Percentiles rank a stretch among this genome's conserved stretches.
phyloP scores from a whole-genome alignment of 306 rosid genomes.

The Fragaria ananassa region DNA sequence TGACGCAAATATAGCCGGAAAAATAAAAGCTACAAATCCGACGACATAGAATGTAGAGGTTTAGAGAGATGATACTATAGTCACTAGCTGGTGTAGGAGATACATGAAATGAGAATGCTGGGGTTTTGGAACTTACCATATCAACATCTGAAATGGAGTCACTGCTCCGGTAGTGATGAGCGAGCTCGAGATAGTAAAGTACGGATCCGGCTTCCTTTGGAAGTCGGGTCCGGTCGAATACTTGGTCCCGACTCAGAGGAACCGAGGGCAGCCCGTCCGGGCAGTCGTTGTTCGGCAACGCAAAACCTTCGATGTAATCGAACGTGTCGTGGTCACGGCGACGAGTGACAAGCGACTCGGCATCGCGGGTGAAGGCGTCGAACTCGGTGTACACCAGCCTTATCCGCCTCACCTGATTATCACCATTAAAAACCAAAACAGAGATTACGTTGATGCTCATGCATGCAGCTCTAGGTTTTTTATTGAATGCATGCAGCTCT shows the following conservation, averaged over 20 bases:
- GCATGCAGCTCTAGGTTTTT: neutral
- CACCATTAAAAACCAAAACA: neutral
- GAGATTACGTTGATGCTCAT: constrained; percentile 20
- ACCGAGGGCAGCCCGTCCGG: constrained; percentile 77
- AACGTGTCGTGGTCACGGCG: constrained; percentile 51
- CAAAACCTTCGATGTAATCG: constrained; percentile 96
- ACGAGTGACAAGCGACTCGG: constrained; percentile 64
- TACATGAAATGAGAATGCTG: neutral
- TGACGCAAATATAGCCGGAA: constrained; percentile 15
- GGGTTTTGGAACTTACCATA: constrained; percentile 42
- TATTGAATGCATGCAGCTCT: neutral
- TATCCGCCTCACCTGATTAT: constrained; percentile 81
- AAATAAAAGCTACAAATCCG: neutral
- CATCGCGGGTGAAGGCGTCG: constrained; percentile 62
- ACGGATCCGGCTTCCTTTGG: constrained; percentile 58
- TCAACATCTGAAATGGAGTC: constrained; percentile 49
- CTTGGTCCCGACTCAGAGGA: constrained; percentile 41
- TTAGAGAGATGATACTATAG: constrained; percentile 2
- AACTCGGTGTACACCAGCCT: constrained; percentile 75
- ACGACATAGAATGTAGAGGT: constrained; percentile 12
- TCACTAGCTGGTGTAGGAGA: neutral
- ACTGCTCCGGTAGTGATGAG: constrained; percentile 49
- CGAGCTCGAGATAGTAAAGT: constrained; percentile 84
- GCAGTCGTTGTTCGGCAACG: constrained; percentile 63
- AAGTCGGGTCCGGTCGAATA: constrained; percentile 44